Conservation (phyloP, 345 rosid genomes). For the Salix caprea region DNA sequence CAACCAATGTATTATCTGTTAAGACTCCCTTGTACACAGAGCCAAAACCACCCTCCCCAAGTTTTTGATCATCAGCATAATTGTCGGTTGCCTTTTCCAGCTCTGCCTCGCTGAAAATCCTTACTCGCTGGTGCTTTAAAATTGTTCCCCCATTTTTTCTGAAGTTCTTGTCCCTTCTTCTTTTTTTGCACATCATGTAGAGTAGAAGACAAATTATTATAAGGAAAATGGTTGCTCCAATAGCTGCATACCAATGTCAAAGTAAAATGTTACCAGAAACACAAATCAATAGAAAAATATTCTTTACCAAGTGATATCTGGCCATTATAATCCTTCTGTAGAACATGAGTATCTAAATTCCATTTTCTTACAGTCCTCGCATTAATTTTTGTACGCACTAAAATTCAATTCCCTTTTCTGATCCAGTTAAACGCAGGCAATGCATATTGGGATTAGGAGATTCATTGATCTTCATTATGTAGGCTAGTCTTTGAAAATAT, state of each 20-base stretch:
- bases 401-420: no score
- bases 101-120: constrained; percentile 28
- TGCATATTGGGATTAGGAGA: no score
- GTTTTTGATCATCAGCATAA: constrained; percentile 1
- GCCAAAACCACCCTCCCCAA: constrained; percentile 31
- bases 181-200: constrained; percentile 1
- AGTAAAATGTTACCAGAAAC: not conserved
- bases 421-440: no score
- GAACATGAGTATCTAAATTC: no score
- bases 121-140: constrained; percentile 26
- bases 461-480: no score
- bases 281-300: not conserved
- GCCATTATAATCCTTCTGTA: no score
- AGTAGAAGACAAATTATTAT: not conserved
- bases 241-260: not conserved
- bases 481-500: no score
- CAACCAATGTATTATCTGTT: no score
- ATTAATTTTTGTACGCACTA: no score
- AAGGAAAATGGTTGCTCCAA: not conserved
- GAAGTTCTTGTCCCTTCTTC: constrained; percentile 18
- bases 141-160: constrained; percentile 26
- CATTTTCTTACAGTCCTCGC: no score
- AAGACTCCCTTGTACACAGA: constrained; percentile 26
- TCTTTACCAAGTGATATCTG: no score
- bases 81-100: constrained; percentile 26